phyloP scores from a whole-genome alignment of 441 rosid species.

The Bocquillonia castaneifolia region DNA sequence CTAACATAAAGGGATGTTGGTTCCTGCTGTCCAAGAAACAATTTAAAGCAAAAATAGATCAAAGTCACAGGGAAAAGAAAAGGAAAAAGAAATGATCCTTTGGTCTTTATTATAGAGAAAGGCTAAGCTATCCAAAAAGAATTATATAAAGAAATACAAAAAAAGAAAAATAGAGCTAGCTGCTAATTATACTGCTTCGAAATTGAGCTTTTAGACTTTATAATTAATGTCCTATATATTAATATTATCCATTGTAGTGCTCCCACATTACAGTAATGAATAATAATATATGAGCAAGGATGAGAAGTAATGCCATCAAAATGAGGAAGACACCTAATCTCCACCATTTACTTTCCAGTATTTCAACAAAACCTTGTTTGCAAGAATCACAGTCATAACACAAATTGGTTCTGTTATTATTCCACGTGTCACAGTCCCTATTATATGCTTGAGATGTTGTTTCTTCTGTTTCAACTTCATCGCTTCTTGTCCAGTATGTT shows the following conservation, averaged over 20 bases:
- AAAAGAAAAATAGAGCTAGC: not conserved
- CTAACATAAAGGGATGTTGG: too few relatives aligned
- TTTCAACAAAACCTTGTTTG: slow-evolving; percentile 43
- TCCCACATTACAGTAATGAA: slow-evolving; percentile 59
- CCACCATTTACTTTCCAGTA: slow-evolving; percentile 58
- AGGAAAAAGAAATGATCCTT: not conserved
- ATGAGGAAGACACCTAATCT: slow-evolving; percentile 58
- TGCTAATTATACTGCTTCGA: too few relatives aligned
- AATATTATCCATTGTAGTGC: too few relatives aligned
- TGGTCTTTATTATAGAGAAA: not conserved
- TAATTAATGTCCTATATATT: too few relatives aligned
- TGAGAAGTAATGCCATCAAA: slow-evolving; percentile 50
- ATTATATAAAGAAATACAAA: not conserved
- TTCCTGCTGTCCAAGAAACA: too few relatives aligned
- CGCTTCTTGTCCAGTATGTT: slow-evolving; percentile 46
- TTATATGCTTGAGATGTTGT: not conserved
- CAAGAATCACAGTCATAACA: slow-evolving; percentile 64
- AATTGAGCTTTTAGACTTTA: too few relatives aligned
- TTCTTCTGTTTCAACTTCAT: not conserved
- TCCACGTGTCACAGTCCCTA: slow-evolving; percentile 52
- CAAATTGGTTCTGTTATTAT: slow-evolving; percentile 36
- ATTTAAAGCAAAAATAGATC: not conserved
- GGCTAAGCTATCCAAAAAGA: not conserved
- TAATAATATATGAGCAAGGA: slow-evolving; percentile 42
- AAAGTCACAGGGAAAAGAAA: not conserved